phyloP scores from a whole-genome alignment of 192 early-diverging fungal genomes.

The Coemansia sp. region DNA sequence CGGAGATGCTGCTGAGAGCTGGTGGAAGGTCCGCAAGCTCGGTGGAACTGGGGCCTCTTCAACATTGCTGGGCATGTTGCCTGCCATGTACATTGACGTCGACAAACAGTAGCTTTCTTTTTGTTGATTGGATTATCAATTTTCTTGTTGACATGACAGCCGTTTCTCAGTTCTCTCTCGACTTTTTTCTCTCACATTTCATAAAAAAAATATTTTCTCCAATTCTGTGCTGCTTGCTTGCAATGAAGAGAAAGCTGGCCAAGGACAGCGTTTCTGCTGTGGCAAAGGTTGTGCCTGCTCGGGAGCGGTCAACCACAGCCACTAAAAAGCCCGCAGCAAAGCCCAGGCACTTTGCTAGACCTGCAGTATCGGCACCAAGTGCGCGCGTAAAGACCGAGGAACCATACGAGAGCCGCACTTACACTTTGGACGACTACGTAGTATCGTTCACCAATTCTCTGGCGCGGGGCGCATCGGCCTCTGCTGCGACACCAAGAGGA shows the following conservation, averaged over 20 bases:
- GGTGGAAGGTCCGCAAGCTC: conserved; percentile 44
- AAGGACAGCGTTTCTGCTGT: neutral
- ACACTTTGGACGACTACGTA: conserved; percentile 33
- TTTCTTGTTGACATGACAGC: neutral
- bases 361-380: neutral
- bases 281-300: neutral
- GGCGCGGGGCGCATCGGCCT: neutral
- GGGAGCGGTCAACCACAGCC: neutral
- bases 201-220: too few species aligned
- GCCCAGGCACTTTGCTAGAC: neutral
- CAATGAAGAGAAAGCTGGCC: neutral
- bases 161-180: neutral
- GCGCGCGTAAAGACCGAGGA: neutral
- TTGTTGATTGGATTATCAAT: neutral
- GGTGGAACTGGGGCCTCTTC: neutral
- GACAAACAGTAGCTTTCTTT: conserved; percentile 21
- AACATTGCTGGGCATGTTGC: conserved; percentile 40
- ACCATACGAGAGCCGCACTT: conserved; percentile 1
- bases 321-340: neutral
- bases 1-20: conserved; percentile 44
- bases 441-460: conserved; percentile 33
- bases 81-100: conserved; percentile 49
- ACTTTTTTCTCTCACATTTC: neutral
- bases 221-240: neutral
- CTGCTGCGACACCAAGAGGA: neutral